A percentile compares a stretch with the other conserved stretches of the same genome.
phyloP scores from a whole-genome alignment of 108 stramenopile genomes.

The Skeletonema potamos region DNA sequence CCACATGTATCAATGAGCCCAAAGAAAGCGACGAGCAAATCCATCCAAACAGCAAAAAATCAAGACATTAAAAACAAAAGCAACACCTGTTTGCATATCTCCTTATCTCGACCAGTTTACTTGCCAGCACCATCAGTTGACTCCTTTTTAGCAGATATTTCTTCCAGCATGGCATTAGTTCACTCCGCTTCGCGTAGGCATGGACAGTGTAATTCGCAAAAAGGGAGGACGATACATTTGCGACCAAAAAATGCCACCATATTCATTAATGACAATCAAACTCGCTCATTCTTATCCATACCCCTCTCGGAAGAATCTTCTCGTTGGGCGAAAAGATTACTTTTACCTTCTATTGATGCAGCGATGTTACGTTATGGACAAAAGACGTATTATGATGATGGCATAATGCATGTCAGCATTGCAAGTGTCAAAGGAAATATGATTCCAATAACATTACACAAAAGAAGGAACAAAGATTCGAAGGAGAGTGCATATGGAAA shows the following conservation, averaged over 20 bases:
- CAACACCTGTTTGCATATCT: conserved; percentile 8
- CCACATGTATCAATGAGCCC: conserved; percentile 32
- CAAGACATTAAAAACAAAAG: not conserved
- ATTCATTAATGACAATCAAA: conserved; percentile 30
- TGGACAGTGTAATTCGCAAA: not conserved
- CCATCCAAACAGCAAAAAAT: not conserved
- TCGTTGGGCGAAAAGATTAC: conserved; percentile 23
- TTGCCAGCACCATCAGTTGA: conserved; percentile 38
- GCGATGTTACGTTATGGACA: conserved; percentile 31
- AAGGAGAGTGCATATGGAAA: not conserved
- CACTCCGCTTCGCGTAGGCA: conserved; percentile 1
- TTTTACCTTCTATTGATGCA: conserved; percentile 35
- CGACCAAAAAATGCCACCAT: conserved; percentile 24
- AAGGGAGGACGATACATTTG: conserved; percentile 14
- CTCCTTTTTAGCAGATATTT: conserved; percentile 24
- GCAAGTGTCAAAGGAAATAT: conserved; percentile 42
- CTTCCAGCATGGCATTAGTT: conserved; percentile 11
- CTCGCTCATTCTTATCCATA: conserved; percentile 33
- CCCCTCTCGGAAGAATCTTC: conserved; percentile 21
- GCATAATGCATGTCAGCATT: conserved; percentile 40
- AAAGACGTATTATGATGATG: conserved; percentile 28
- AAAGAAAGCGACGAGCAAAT: not conserved
- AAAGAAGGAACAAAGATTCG: not conserved
- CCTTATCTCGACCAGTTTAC: conserved; percentile 36
- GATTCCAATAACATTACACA: conserved; percentile 15